Conservation (phyloP, 257 asterid genomes). For the Lithospermum erythrorhizon region DNA sequence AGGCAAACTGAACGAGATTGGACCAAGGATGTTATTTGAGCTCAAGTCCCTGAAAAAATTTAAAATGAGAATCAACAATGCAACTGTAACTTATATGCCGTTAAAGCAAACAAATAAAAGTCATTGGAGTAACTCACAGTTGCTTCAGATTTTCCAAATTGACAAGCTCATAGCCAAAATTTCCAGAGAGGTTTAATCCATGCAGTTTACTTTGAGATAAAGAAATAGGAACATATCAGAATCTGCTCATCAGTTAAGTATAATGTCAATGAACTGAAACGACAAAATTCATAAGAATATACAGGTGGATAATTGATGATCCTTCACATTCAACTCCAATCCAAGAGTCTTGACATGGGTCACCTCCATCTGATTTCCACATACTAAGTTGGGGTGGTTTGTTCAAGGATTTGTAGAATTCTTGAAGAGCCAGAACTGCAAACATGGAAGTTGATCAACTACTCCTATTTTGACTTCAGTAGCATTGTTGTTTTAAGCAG, state of each 20-base stretch:
- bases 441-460: neutral
- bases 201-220: conserved; percentile 43
- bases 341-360: conserved; percentile 87
- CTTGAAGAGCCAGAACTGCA: conserved; percentile 73
- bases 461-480: too few species aligned
- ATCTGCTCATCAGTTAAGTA: neutral
- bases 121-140: conserved; percentile 33
- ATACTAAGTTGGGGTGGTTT: conserved; percentile 44
- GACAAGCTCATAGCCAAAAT: conserved; percentile 46
- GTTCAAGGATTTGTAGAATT: conserved; percentile 55
- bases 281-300: neutral
- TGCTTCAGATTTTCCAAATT: conserved; percentile 54
- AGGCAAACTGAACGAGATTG: conserved; percentile 59
- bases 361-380: conserved; percentile 69
- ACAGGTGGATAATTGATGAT: conserved; percentile 66
- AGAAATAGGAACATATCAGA: neutral
- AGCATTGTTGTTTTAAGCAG: too few species aligned
- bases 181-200: conserved; percentile 58
- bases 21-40: conserved; percentile 52
- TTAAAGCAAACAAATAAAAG: conserved; percentile 1
- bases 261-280: too few species aligned
- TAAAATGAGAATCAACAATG: conserved; percentile 4
- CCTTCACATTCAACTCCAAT: conserved; percentile 56
- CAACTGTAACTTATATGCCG: neutral
- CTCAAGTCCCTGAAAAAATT: conserved; percentile 60